Evolutionary conservation across 139 green algal species (phyloP).

Genomic region (Micromonas pusilla): DNA sequence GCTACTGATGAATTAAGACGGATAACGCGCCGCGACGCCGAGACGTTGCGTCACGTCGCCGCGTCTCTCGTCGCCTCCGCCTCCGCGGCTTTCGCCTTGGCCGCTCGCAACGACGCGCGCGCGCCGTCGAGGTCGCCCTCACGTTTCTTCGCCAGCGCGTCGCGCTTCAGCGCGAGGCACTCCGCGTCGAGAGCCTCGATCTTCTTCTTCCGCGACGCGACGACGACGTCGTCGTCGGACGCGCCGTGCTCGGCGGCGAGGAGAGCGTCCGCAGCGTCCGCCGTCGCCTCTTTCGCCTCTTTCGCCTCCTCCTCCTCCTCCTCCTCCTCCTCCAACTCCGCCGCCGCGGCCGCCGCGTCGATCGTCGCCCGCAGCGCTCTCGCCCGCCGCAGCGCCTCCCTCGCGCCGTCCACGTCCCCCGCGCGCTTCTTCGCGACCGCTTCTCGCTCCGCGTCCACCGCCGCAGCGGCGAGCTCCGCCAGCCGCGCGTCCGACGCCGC

Average conservation of each 20-base stretch:
- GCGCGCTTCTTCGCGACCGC: not conserved
- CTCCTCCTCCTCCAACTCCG: not conserved
- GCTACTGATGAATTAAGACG: not conserved
- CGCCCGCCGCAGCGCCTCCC: not conserved
- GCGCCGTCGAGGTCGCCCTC: not conserved
- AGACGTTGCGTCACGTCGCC: not conserved
- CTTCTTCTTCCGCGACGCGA: not conserved
- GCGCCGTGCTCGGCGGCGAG: too few relatives aligned
- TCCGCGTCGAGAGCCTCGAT: too few relatives aligned
- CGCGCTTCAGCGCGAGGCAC: not conserved
- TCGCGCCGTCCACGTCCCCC: not conserved
- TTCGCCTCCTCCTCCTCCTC: not conserved
- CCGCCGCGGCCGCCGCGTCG: not conserved
- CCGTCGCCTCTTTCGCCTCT: not conserved
- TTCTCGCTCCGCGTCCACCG: not conserved
- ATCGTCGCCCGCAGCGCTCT: not conserved
- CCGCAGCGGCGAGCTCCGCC: not conserved
- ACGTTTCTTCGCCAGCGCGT: not conserved
- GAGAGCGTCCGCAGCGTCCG: too few relatives aligned
- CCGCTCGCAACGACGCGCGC: not conserved
- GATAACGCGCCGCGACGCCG: not conserved
- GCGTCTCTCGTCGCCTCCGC: not conserved
- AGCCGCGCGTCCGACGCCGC: not conserved
- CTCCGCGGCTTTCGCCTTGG: not conserved
- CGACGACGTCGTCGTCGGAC: not conserved